Percentiles rank a stretch among this genome's conserved stretches.
These are phyloP conservation scores for Aspergillus funiculosus DNA, from an alignment of 495 filamentous ascomycete species.

Conservation along the genomic window DNA sequence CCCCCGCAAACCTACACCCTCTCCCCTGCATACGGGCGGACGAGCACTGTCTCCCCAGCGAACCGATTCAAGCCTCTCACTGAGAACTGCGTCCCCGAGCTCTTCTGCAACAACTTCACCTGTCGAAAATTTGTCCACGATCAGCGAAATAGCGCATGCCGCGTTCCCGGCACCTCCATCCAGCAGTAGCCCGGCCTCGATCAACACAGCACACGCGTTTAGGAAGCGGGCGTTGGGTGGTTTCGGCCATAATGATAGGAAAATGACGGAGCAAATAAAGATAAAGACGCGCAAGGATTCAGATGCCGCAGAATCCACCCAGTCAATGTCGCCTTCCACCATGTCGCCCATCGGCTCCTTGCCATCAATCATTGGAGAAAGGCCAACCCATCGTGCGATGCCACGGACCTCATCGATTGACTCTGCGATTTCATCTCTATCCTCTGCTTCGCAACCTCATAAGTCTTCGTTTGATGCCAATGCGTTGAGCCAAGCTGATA, in stretches of 20 bases:
- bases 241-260: constrained; percentile 18
- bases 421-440: constrained; percentile 83
- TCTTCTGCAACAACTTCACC: constrained; percentile 25
- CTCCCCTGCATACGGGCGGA: constrained; percentile 34
- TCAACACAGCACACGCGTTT: constrained; percentile 15
- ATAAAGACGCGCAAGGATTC: constrained; percentile 22
- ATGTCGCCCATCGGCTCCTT: constrained; percentile 29
- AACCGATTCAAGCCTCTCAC: constrained; percentile 25
- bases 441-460: constrained; percentile 59
- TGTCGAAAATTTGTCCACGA: constrained; percentile 20
- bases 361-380: constrained; percentile 30
- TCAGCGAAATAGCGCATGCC: constrained; percentile 30
- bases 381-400: constrained; percentile 40
- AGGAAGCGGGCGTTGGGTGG: constrained; percentile 7
- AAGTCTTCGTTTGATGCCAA: constrained; percentile 58
- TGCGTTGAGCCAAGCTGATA: constrained; percentile 50
- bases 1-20: constrained; percentile 30
- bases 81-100: constrained; percentile 29
- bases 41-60: constrained; percentile 21
- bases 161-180: constrained; percentile 29
- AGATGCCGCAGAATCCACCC: constrained; percentile 26
- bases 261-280: constrained; percentile 18
- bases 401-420: constrained; percentile 91
- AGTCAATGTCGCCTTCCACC: constrained; percentile 31
- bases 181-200: constrained; percentile 17